These are phyloP conservation scores for Ogataea ganodermae DNA, from an alignment of 805 yeast genomes.

Conservation along the genomic window DNA sequence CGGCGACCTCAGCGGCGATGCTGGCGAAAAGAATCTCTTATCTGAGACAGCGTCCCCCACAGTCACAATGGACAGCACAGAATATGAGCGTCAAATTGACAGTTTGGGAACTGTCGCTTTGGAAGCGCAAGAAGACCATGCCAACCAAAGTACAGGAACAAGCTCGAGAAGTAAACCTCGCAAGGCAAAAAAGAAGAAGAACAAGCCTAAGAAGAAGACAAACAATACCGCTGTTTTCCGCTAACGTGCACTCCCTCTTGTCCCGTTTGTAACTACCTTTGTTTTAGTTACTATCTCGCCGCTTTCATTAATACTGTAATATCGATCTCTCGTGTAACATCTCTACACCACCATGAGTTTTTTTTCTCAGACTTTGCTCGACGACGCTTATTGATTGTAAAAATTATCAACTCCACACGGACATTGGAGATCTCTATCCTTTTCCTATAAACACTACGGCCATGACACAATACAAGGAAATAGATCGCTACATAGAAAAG, in stretches of 20 bases:
- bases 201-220: background rate
- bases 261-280: too few relatives aligned
- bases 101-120: background rate
- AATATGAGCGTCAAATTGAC: conserved; percentile 19
- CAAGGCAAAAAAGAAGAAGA: background rate
- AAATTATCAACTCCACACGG: background rate
- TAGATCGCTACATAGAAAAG: conserved; percentile 34
- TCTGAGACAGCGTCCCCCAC: conserved; percentile 5
- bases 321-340: background rate
- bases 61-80: conserved; percentile 18
- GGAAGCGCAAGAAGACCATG: too few relatives aligned
- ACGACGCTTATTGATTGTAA: background rate
- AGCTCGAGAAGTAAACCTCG: background rate
- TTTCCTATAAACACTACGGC: background rate
- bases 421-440: background rate
- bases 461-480: conserved; percentile 28
- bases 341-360: background rate
- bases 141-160: background rate
- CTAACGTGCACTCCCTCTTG: too few relatives aligned
- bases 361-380: background rate
- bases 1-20: too few relatives aligned
- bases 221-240: background rate
- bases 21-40: conserved; percentile 8
- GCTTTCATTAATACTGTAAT: background rate
- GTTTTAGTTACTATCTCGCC: background rate